Evolutionary conservation across 768 basidiomycete species (phyloP), one percentile per base, ranked within the genome.

Genomic region (Suillus bovinus): DNA sequence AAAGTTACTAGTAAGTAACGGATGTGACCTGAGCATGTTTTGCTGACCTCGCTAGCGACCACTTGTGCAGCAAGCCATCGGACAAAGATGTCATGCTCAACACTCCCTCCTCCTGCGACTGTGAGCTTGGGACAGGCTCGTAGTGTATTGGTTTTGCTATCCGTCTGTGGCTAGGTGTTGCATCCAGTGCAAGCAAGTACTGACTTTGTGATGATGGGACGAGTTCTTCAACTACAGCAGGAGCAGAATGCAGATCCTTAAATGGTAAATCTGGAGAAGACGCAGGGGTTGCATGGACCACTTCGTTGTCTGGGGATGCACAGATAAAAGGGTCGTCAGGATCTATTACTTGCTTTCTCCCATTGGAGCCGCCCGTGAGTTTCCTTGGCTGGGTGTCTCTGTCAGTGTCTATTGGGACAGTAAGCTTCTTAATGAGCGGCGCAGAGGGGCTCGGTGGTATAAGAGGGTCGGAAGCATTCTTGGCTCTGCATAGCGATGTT

Each of bases 91-190:
- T 56, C 34, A 54, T 61, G 44, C 63, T 46, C 52, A 69, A 10
- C 33, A 76, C 75, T 44, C 61, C 60, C 64, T 78, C 76, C 36
- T 70, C 68, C 54, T 71, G 76, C 17, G 67, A 70, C 46, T 78
- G 77, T 13, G 77, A 77, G 29, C 73, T 74, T 33, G 67, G 49
- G 8, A 78, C 66, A 13, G 55, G 44, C 14, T 67, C 70, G 0
- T 38, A 29, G 20, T 33, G 4, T 7, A 41, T 47, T 20, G 7
- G 42, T 17, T 68, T 60, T 70, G 70, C 7, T 73, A 70, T 36
- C 74, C 76, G 68, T 66, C 76, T 68, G 77, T 79, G 71, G 42
- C 70, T 76, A 11, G 74, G 74, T 14, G 74, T 75, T 20, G 70
- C 69, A 54, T 75, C 74, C 33, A 49, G 34, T 36, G 66, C 67